Percentiles rank a stretch among this genome's conserved stretches.
These are phyloP conservation scores for Onygena corvina DNA, from an alignment of 2,329 filamentous ascomycete species.

Conservation along the genomic window DNA sequence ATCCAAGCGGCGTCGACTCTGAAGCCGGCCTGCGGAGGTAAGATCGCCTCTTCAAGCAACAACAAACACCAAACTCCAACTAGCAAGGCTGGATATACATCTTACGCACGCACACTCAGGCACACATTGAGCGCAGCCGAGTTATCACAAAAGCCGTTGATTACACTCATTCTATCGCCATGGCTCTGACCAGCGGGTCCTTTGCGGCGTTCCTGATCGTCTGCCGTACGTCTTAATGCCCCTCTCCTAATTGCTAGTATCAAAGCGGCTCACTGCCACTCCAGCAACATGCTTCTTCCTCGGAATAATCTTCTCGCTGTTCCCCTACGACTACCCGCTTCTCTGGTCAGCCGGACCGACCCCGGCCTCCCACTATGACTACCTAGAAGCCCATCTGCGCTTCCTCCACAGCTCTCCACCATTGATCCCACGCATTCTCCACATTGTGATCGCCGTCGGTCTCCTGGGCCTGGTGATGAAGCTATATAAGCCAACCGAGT, in stretches of 20 bases:
- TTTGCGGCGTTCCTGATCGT: slow-evolving; percentile 97
- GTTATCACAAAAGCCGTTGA: too few species aligned
- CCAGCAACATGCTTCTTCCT: slow-evolving; percentile 91
- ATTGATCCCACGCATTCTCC: slow-evolving; percentile 81
- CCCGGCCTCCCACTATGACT: slow-evolving; percentile 56
- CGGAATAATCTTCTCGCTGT: slow-evolving; percentile 88
- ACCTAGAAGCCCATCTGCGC: slow-evolving; percentile 78
- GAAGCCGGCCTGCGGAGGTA: not conserved
- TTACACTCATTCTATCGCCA: slow-evolving; percentile 16
- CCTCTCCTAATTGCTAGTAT: not conserved
- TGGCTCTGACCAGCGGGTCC: slow-evolving; percentile 41
- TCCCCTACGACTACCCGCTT: slow-evolving; percentile 63
- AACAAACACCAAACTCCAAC: too few species aligned
- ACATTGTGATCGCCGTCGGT: slow-evolving; percentile 82
- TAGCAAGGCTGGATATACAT: too few species aligned
- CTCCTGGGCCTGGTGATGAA: slow-evolving; percentile 84
- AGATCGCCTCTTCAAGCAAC: too few species aligned
- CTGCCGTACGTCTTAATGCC: slow-evolving; percentile 55
- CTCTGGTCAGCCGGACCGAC: slow-evolving; percentile 36
- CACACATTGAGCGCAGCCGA: too few species aligned
- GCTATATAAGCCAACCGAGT: slow-evolving; percentile 84
- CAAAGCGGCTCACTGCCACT: slow-evolving; percentile 2
- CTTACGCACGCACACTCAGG: too few species aligned
- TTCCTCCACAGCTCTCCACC: slow-evolving; percentile 87
- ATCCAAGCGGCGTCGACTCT: not conserved